A percentile compares a stretch with the other conserved stretches of the same genome.
phyloP scores from a whole-genome alignment of 805 yeast genomes.

The Cephaloascus fragrans region DNA sequence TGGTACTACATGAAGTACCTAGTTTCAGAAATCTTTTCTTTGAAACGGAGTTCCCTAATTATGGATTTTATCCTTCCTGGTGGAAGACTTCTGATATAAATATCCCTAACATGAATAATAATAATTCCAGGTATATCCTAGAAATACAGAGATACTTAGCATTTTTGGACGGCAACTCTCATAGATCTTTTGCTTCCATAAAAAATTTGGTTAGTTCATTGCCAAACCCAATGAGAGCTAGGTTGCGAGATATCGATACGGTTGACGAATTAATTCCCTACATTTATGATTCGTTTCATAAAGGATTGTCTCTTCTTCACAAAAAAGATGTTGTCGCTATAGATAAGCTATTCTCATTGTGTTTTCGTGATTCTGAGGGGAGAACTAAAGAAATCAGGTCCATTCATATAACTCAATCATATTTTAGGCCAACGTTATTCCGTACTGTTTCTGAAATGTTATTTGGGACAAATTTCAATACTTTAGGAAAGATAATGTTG shows the following conservation, averaged over 20 bases:
- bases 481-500: conserved; percentile 10
- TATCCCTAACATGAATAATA: conserved; percentile 8
- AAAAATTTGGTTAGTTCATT: conserved; percentile 17
- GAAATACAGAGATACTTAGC: conserved; percentile 29
- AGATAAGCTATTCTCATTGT: background rate
- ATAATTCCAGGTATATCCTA: conserved; percentile 15
- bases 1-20: conserved; percentile 26
- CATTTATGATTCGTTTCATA: conserved; percentile 8
- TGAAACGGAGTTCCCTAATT: conserved; percentile 14
- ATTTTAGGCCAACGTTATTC: conserved; percentile 12
- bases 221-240: conserved; percentile 9
- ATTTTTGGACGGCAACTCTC: conserved; percentile 21
- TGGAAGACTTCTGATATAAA: conserved; percentile 17
- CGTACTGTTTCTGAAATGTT: conserved; percentile 18
- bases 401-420: background rate
- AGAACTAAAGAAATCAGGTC: too few species aligned
- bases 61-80: conserved; percentile 29
- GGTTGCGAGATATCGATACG: conserved; percentile 15
- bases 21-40: conserved; percentile 18
- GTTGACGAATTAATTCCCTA: conserved; percentile 15
- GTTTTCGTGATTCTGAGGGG: background rate
- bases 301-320: background rate
- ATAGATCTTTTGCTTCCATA: conserved; percentile 27
- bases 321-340: background rate
- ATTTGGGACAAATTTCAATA: conserved; percentile 17